Evolutionary conservation across 495 filamentous ascomycete genomes (phyloP).

Genomic region (Penicillium steckii): DNA sequence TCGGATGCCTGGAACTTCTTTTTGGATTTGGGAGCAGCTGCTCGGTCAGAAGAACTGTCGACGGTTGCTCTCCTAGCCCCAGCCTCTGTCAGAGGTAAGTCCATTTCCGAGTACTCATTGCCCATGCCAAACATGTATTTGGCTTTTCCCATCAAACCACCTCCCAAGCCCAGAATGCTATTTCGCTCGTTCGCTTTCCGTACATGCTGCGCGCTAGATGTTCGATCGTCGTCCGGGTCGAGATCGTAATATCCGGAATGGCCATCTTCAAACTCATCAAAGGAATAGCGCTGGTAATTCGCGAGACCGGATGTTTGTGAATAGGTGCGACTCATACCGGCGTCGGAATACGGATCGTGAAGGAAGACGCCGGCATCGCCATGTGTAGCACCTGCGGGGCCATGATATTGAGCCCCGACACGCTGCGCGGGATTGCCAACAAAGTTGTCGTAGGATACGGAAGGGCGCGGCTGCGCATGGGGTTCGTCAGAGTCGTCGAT

Average conservation of each 20-base stretch:
- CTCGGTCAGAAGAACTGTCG: constrained; percentile 32
- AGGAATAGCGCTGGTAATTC: constrained; percentile 88
- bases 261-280: constrained; percentile 79
- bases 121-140: constrained; percentile 92
- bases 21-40: constrained; percentile 30
- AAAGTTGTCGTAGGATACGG: constrained; percentile 92
- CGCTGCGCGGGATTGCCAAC: constrained; percentile 64
- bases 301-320: constrained; percentile 81
- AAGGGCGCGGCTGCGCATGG: constrained; percentile 63
- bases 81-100: constrained; percentile 86
- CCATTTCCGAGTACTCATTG: constrained; percentile 95
- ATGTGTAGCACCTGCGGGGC: constrained; percentile 23
- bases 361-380: constrained; percentile 31
- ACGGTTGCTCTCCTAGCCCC: constrained; percentile 50
- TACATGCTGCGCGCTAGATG: constrained; percentile 48
- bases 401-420: constrained; percentile 32
- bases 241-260: constrained; percentile 63
- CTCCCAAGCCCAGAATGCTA: constrained; percentile 81
- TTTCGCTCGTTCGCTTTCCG: constrained; percentile 73
- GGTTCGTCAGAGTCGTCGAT: constrained; percentile 61
- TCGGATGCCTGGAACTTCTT: constrained; percentile 67
- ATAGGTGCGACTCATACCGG: constrained; percentile 52
- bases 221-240: constrained; percentile 55
- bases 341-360: constrained; percentile 48
- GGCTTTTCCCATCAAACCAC: constrained; percentile 78